Base-by-base conservation (phyloP, 176 grass and related monocot species). In the Rhynchospora breviuscula region DNA sequence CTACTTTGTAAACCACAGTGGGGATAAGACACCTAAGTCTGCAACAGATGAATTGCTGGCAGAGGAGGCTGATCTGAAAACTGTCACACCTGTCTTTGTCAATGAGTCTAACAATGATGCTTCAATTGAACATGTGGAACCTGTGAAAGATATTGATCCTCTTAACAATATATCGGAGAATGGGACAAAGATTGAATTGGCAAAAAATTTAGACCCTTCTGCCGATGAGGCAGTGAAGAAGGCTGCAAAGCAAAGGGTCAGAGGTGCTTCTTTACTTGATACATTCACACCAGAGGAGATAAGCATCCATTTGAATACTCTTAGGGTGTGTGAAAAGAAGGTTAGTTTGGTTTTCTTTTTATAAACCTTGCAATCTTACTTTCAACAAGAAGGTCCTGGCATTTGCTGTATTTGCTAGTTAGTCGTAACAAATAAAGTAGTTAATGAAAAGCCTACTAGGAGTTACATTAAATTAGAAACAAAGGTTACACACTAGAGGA, bases 211-310 rank as follows among this genome's bases (percentile, higher is more conserved):
- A 65, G 80, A 67, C 22, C 17, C 14, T 25, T 65, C 18, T 82
- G 80, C 63, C 43, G 67, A 51, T 67, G 44, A 65, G 45, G 26
- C 80, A 67, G 5, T 66, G 48, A 25, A 53, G 45, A 40, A 66
- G 43, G 21, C 62, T 53, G 26, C 61, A 53, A 66, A 67, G 29
- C 78, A 63, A 82, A 82, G 40, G 23, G 62, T 29, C 7, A 84
- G 75, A 88, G 82, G 86, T 57, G 89, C 80, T 91, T 95, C 93
- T 23, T 68, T 95, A 85, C 89, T 98, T 72, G 92, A 98, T 89
- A 71, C 91, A 65, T 93, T 95, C 71, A 93, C 88, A 86, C 51
- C 83, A 3, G 70, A 91, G 54, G 83, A 90, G 69, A 71, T 98
- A 82, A 89, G 84, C 75, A 79, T 91, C 83, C 96, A 98, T 82